These are phyloP conservation scores for Fraxinus albicans DNA, from an alignment of 305 asterid genomes.

Conservation along the genomic window DNA sequence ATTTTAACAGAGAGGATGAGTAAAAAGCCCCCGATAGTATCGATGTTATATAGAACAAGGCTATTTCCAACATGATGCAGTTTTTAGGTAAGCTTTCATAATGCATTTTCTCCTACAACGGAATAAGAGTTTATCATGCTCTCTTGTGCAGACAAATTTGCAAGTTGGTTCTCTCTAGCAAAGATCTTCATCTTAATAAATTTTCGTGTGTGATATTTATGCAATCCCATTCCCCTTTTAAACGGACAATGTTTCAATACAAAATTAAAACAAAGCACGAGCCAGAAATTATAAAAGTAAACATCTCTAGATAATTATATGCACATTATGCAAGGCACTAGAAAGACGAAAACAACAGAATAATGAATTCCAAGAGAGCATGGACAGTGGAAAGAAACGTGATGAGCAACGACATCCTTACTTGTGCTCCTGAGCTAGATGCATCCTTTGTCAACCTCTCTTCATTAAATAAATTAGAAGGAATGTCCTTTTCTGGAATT, in stretches of 20 bases:
- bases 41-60: not conserved
- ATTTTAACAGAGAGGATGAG: not conserved
- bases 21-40: not conserved
- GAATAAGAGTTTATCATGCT: not conserved
- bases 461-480: slow-evolving; percentile 69
- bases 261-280: not conserved
- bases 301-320: not conserved
- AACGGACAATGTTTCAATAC: not conserved
- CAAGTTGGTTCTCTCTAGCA: not conserved
- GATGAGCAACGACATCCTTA: slow-evolving; percentile 31
- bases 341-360: slow-evolving; percentile 5
- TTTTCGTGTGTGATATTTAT: not conserved
- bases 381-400: not conserved
- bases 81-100: not conserved
- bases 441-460: slow-evolving; percentile 70
- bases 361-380: not conserved
- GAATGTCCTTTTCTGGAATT: slow-evolving; percentile 84
- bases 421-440: slow-evolving; percentile 79
- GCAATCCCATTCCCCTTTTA: not conserved
- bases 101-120: not conserved
- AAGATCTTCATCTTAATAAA: not conserved
- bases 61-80: not conserved
- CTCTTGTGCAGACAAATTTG: not conserved
- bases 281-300: not conserved
- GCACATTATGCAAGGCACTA: not conserved